Evolutionary conservation across 2,329 filamentous ascomycete species (phyloP).

Genomic region (Aspergillus brunneoviolaceus): DNA sequence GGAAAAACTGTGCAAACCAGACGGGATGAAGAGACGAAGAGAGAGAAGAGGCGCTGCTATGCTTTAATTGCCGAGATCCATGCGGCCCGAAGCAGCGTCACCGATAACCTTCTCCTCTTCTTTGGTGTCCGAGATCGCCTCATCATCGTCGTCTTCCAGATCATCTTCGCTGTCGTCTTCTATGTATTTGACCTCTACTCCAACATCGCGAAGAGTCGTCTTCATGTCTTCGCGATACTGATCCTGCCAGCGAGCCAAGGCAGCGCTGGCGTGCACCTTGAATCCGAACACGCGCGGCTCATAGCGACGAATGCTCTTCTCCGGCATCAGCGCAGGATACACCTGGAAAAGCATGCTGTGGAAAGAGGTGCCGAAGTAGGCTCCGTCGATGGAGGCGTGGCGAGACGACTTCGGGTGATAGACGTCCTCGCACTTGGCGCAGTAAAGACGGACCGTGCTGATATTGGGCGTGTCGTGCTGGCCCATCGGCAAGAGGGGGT

Average conservation of each 20-base stretch:
- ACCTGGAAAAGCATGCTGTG: slow-evolving; percentile 99
- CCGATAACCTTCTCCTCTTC: slow-evolving; percentile 25
- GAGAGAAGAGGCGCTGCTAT: background rate
- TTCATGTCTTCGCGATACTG: slow-evolving; percentile 78
- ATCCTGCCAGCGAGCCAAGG: slow-evolving; percentile 89
- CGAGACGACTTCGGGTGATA: slow-evolving; percentile 98
- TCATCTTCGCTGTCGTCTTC: slow-evolving; percentile 66
- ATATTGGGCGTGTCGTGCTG: slow-evolving; percentile 83
- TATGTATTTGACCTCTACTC: slow-evolving; percentile 74
- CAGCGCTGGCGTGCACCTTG: slow-evolving; percentile 85
- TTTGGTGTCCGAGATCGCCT: slow-evolving; percentile 20
- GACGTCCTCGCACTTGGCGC: slow-evolving; percentile 92
- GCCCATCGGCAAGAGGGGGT: slow-evolving; percentile 92
- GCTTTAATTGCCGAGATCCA: slow-evolving; percentile 37
- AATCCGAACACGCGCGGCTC: slow-evolving; percentile 92
- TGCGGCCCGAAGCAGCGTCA: slow-evolving; percentile 36
- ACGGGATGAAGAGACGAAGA: background rate
- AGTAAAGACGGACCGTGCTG: slow-evolving; percentile 95
- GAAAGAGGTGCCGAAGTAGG: slow-evolving; percentile 97
- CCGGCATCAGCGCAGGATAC: slow-evolving; percentile 83
- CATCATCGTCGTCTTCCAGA: slow-evolving; percentile 41
- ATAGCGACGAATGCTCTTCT: slow-evolving; percentile 83
- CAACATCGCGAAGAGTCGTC: slow-evolving; percentile 65
- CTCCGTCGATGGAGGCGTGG: slow-evolving; percentile 91
- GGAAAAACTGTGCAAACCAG: background rate